Conservation (phyloP, 2,329 filamentous ascomycete species). For the Fusarium nodosum region DNA sequence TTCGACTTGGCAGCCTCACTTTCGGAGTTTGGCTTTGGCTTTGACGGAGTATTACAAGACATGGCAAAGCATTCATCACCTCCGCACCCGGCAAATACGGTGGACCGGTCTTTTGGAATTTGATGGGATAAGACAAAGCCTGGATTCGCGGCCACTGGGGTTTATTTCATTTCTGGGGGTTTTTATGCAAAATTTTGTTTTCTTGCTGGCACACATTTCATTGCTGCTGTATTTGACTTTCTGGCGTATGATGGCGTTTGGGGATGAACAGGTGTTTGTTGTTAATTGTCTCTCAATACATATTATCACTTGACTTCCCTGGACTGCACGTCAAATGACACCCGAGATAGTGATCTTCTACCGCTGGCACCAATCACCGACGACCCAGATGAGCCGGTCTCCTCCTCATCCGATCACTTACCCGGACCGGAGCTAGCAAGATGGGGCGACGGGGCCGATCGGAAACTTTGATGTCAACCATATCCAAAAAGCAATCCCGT, state of each 20-base stretch:
- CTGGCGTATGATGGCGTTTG: constrained; percentile 38
- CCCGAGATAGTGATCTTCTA: constrained; percentile 15
- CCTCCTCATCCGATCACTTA: constrained; percentile 19
- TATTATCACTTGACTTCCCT: constrained; percentile 24
- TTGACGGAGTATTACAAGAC: constrained; percentile 48
- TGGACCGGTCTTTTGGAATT: constrained; percentile 35
- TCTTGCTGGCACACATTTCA: constrained; percentile 17
- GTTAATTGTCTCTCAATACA: constrained; percentile 44
- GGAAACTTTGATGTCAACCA: constrained; percentile 28
- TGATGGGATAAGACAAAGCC: constrained; percentile 29
- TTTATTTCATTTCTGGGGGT: constrained; percentile 22
- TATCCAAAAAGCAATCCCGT: constrained; percentile 8
- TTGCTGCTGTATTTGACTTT: constrained; percentile 27
- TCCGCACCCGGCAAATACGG: constrained; percentile 34
- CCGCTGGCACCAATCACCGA: constrained; percentile 31
- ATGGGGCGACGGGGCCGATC: constrained; percentile 25
- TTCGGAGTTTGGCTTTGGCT: constrained; percentile 43
- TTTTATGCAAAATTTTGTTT: constrained; percentile 25
- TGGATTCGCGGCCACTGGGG: constrained; percentile 31
- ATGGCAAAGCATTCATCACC: constrained; percentile 47
- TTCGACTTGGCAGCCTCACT: constrained; percentile 48
- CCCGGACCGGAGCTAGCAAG: constrained; percentile 34
- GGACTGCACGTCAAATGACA: constrained; percentile 25
- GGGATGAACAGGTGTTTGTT: constrained; percentile 36
- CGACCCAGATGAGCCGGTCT: constrained; percentile 34